Evolutionary conservation across 106 monocot genomes (phyloP).

Genomic region (Apostasia shenzhenica): DNA sequence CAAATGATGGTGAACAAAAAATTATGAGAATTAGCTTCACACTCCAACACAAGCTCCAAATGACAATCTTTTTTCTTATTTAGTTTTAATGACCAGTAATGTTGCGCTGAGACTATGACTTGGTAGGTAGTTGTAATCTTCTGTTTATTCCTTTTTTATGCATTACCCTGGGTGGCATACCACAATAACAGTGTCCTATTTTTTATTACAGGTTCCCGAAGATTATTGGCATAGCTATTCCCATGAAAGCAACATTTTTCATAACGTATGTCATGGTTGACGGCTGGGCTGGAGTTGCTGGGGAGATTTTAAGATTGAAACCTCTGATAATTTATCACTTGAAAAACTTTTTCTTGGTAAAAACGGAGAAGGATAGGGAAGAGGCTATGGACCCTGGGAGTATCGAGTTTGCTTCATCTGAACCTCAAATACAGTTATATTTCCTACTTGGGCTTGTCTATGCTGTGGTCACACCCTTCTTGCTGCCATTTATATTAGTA

Average conservation of each 20-base stretch:
- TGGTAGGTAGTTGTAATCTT: too few relatives aligned
- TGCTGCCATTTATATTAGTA: slow-evolving; percentile 69
- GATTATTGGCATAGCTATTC: slow-evolving; percentile 62
- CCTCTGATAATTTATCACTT: slow-evolving; percentile 61
- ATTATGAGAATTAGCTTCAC: too few relatives aligned
- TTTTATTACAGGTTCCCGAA: slow-evolving; percentile 44
- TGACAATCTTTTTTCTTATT: too few relatives aligned
- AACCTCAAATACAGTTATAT: slow-evolving; percentile 70
- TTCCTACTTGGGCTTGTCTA: slow-evolving; percentile 80
- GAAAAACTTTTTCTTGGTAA: slow-evolving; percentile 70
- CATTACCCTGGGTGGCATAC: too few relatives aligned
- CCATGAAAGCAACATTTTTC: slow-evolving; percentile 82
- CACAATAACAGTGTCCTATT: too few relatives aligned
- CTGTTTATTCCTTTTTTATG: too few relatives aligned
- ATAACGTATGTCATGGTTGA: slow-evolving; percentile 86
- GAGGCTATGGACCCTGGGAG: slow-evolving; percentile 79
- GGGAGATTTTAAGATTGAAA: slow-evolving; percentile 61
- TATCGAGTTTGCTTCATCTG: slow-evolving; percentile 43
- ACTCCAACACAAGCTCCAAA: too few relatives aligned
- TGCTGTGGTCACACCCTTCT: slow-evolving; percentile 61
- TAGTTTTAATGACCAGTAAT: too few relatives aligned
- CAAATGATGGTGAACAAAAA: too few relatives aligned
- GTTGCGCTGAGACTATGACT: too few relatives aligned
- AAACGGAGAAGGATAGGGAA: slow-evolving; percentile 79
- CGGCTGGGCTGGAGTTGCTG: slow-evolving; percentile 81